These are phyloP conservation scores for Physaria fendleri DNA, from an alignment of 345 rosid genomes.

Conservation along the genomic window DNA sequence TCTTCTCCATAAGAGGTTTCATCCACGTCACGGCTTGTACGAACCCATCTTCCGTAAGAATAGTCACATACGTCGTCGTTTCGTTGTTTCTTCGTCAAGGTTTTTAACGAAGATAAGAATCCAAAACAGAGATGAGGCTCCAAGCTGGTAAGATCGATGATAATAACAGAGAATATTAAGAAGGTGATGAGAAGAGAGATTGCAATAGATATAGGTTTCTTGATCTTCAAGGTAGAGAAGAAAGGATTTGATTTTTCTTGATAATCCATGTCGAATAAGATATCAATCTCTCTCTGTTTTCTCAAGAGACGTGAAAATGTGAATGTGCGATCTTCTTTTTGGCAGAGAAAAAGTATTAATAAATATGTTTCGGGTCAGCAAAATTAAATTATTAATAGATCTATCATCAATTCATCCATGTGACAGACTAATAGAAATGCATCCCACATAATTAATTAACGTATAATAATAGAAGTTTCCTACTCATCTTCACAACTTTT, in stretches of 20 bases:
- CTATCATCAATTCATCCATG: constrained; percentile 24
- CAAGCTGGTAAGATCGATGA: constrained; percentile 16
- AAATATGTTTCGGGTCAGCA: constrained; percentile 19
- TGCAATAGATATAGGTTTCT: constrained; percentile 14
- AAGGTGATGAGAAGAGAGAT: constrained; percentile 22
- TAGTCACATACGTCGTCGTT: constrained; percentile 42
- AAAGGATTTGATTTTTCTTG: constrained; percentile 17
- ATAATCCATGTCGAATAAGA: constrained; percentile 20
- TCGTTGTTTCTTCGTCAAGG: neutral
- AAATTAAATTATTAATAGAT: constrained; percentile 11
- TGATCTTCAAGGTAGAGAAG: constrained; percentile 14
- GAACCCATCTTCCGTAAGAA: constrained; percentile 64
- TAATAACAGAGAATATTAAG: constrained; percentile 18
- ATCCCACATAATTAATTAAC: constrained; percentile 13
- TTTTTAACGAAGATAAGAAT: neutral
- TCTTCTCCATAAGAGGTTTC: constrained; percentile 42
- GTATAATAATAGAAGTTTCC: neutral
- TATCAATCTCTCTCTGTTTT: neutral
- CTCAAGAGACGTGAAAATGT: constrained; percentile 15
- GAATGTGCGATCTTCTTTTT: constrained; percentile 14
- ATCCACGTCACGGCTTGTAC: constrained; percentile 22
- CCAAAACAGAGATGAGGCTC: constrained; percentile 28
- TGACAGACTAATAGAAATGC: constrained; percentile 15
- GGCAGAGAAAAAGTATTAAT: constrained; percentile 13
- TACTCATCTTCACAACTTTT: neutral